phyloP scores from a whole-genome alignment of 345 rosid genomes.

The Camelina hispida region DNA sequence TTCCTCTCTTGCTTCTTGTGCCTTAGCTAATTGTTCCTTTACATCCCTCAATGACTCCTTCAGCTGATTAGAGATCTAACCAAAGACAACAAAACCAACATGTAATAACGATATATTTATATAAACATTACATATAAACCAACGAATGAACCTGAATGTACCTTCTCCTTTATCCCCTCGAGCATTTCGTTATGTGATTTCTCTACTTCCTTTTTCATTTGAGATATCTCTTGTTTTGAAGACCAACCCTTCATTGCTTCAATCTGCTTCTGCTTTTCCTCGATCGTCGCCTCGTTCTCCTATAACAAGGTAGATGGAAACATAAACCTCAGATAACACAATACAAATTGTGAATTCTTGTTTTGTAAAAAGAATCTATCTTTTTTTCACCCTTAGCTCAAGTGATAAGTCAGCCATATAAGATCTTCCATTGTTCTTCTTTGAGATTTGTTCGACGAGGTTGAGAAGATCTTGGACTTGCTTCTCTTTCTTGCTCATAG shows the following conservation, averaged over 20 bases:
- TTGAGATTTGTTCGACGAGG: slow-evolving; percentile 34
- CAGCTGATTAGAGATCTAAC: slow-evolving; percentile 36
- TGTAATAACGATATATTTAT: neutral
- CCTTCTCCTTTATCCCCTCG: slow-evolving; percentile 37
- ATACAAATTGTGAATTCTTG: neutral
- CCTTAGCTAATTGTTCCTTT: slow-evolving; percentile 31
- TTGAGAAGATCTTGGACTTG: slow-evolving; percentile 41
- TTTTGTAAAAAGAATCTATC: neutral
- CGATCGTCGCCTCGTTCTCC: neutral
- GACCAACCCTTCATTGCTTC: slow-evolving; percentile 20
- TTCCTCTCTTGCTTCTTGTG: slow-evolving; percentile 29
- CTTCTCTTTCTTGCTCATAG: slow-evolving; percentile 8
- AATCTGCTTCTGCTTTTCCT: slow-evolving; percentile 32
- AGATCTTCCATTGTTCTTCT: slow-evolving; percentile 36
- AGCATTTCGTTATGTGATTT: slow-evolving; percentile 25
- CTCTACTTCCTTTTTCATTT: slow-evolving; percentile 32
- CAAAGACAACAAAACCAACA: slow-evolving; percentile 22
- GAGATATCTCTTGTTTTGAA: slow-evolving; percentile 21
- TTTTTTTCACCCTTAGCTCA: slow-evolving; percentile 32
- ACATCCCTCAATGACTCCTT: slow-evolving; percentile 33
- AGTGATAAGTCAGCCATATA: slow-evolving; percentile 42
- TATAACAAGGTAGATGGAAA: neutral
- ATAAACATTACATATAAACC: neutral
- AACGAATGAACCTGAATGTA: neutral
- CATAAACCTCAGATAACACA: neutral